These are phyloP conservation scores for Oidiodendron maius DNA, from an alignment of 495 filamentous ascomycete genomes.

Conservation along the genomic window DNA sequence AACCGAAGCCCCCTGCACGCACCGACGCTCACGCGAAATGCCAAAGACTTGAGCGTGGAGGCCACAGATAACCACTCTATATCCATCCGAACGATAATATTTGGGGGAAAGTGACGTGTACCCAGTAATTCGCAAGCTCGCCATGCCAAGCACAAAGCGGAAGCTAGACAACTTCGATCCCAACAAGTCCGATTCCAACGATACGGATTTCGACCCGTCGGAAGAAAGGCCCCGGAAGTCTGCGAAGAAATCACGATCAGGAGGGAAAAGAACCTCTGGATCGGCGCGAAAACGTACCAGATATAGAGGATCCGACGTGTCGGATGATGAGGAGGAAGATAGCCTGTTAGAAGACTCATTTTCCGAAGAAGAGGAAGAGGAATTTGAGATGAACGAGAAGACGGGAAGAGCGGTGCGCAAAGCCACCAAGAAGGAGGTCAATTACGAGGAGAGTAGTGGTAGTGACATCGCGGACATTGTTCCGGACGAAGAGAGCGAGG, in stretches of 20 bases:
- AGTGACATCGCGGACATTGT: conserved; percentile 13
- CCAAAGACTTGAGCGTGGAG: conserved; percentile 11
- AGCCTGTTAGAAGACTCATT: conserved; percentile 56
- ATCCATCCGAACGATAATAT: neutral
- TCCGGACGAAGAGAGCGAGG: conserved; percentile 21
- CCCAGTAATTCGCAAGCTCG: conserved; percentile 1
- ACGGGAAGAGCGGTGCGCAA: conserved; percentile 19
- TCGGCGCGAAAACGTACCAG: conserved; percentile 42
- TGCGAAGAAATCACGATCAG: conserved; percentile 32
- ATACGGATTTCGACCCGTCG: conserved; percentile 65
- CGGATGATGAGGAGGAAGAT: conserved; percentile 62
- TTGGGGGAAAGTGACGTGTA: too few relatives aligned
- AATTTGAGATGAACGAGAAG: conserved; percentile 45
- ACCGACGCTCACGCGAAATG: conserved; percentile 12
- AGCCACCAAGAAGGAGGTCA: conserved; percentile 30
- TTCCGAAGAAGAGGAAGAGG: conserved; percentile 53
- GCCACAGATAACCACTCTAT: neutral
- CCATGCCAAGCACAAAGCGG: conserved; percentile 47
- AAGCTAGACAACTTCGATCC: conserved; percentile 70
- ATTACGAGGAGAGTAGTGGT: conserved; percentile 31
- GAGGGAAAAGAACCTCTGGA: conserved; percentile 32
- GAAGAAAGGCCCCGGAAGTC: conserved; percentile 38
- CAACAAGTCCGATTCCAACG: conserved; percentile 78
- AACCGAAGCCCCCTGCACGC: neutral
- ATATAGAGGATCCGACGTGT: conserved; percentile 57